Percentiles rank a stretch among this genome's conserved stretches.
These are phyloP conservation scores for Podila horticola DNA, from an alignment of 192 early-diverging fungal genomes.

Conservation along the genomic window DNA sequence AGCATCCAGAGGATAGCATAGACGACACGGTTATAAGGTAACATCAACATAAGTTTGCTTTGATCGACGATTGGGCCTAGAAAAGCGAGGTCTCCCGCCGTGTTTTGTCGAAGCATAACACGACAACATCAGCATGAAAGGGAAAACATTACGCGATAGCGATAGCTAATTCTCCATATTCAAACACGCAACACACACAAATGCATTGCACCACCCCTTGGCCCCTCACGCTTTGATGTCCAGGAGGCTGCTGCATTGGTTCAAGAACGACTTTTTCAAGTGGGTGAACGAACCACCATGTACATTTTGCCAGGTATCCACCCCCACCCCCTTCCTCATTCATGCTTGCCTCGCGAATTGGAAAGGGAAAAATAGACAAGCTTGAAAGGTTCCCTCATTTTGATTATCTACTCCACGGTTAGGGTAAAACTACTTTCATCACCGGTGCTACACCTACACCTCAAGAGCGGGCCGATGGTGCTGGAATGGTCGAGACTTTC, in stretches of 20 bases:
- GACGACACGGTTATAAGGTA: conserved; percentile 44
- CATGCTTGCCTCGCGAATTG: too few species aligned
- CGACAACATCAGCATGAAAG: too few species aligned
- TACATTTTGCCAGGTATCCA: conserved; percentile 46
- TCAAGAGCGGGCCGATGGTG: conserved; percentile 56
- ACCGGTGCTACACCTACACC: conserved; percentile 26
- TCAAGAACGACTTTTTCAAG: conserved; percentile 62
- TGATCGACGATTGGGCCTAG: too few species aligned
- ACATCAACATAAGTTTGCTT: not conserved
- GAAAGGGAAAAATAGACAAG: too few species aligned
- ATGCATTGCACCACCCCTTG: not conserved
- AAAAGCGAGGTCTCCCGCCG: too few species aligned
- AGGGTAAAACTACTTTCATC: conserved; percentile 30
- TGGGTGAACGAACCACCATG: conserved; percentile 62
- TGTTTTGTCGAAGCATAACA: too few species aligned
- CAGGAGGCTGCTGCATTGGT: conserved; percentile 58
- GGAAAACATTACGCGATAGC: too few species aligned
- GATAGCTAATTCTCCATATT: too few species aligned
- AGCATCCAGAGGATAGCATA: conserved; percentile 34
- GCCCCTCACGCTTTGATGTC: conserved; percentile 14
- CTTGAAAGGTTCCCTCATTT: not conserved
- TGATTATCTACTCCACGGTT: not conserved
- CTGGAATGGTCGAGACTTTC: conserved; percentile 54
- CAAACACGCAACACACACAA: not conserved
- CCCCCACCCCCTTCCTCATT: not conserved